These are phyloP conservation scores for Ophiocordyceps robertsii DNA, from an alignment of 2,329 filamentous ascomycete species.

Conservation along the genomic window DNA sequence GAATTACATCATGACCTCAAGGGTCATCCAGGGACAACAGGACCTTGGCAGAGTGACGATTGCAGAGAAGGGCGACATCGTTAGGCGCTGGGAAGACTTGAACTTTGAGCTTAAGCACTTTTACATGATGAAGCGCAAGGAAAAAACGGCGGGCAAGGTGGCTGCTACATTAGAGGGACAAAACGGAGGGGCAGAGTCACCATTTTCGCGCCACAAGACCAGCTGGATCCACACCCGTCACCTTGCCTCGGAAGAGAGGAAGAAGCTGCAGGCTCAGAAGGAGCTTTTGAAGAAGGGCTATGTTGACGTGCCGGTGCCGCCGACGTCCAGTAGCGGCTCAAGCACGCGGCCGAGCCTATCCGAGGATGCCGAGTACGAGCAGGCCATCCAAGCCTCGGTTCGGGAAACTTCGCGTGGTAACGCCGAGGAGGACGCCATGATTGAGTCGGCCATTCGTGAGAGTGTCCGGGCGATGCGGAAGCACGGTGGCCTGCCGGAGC, in stretches of 20 bases:
- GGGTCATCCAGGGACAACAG: constrained; percentile 61
- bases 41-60: constrained; percentile 41
- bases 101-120: constrained; percentile 48
- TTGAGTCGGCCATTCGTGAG: constrained; percentile 63
- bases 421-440: constrained; percentile 50
- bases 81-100: constrained; percentile 50
- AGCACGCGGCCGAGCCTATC: constrained; percentile 5
- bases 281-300: constrained; percentile 24
- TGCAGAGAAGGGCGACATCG: constrained; percentile 50
- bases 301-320: constrained; percentile 6
- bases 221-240: constrained; percentile 37
- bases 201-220: constrained; percentile 19
- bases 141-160: constrained; percentile 22
- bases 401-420: constrained; percentile 58
- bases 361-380: constrained; percentile 52
- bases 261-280: constrained; percentile 33
- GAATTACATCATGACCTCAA: constrained; percentile 67
- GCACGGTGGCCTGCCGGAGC: constrained; percentile 12
- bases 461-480: constrained; percentile 46
- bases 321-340: constrained; percentile 4
- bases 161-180: constrained; percentile 7
- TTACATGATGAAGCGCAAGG: constrained; percentile 36
- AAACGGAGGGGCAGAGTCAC: constrained; percentile 7
- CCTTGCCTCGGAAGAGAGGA: constrained; percentile 35
- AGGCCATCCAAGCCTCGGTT: constrained; percentile 58